A percentile compares a stretch with the other conserved stretches of the same genome.
These are phyloP conservation scores for Mucor irregularis DNA, from an alignment of 371 early-diverging fungal genomes.

Conservation along the genomic window DNA sequence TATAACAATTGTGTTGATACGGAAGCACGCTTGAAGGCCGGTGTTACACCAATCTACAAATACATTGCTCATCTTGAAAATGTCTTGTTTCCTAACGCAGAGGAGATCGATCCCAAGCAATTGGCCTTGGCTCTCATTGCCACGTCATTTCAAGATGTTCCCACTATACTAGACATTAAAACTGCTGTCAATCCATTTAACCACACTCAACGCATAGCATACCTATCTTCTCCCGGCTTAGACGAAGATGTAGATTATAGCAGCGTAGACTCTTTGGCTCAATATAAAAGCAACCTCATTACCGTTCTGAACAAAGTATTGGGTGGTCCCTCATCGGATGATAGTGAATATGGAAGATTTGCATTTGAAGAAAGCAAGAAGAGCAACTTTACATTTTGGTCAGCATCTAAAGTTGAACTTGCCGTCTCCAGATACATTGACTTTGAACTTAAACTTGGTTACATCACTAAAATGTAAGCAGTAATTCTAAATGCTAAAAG, in stretches of 20 bases:
- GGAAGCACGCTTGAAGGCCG: slow-evolving; percentile 27
- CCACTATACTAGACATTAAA: not conserved
- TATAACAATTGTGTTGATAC: slow-evolving; percentile 56
- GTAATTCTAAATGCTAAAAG: not conserved
- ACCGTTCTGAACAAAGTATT: not conserved
- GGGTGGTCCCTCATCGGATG: not conserved
- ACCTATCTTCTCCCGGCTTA: not conserved
- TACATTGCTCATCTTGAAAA: slow-evolving; percentile 6
- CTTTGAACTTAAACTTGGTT: not conserved
- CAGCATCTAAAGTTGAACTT: not conserved
- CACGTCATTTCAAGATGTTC: not conserved
- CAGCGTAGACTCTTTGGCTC: too few species aligned
- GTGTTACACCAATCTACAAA: slow-evolving; percentile 43
- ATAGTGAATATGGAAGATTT: not conserved
- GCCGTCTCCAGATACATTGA: not conserved
- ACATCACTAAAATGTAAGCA: not conserved
- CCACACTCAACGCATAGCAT: not conserved
- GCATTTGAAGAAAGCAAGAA: not conserved
- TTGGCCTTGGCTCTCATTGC: not conserved
- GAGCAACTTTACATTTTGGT: not conserved
- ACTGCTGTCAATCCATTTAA: not conserved
- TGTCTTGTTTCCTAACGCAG: not conserved
- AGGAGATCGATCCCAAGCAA: not conserved
- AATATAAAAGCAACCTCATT: not conserved
- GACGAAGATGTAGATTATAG: too few species aligned